Base-by-base conservation (phyloP, 306 rosid species). In the Parietaria judaica region DNA sequence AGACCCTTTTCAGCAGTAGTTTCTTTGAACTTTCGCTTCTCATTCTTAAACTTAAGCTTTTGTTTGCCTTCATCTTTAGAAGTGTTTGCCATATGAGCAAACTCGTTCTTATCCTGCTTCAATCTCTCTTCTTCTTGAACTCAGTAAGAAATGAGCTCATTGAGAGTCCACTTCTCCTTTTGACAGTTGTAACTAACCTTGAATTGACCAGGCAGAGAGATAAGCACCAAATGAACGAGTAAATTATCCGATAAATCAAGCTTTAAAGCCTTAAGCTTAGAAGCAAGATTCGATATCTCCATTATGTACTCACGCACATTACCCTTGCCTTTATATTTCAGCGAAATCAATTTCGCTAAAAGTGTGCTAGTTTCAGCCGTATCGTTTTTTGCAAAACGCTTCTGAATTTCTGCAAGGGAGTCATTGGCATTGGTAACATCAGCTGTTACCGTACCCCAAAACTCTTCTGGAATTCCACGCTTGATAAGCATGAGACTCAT, bases 321-420 rank as follows among this genome's bases (percentile, higher is more conserved):
- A 5, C 10, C 56, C 14, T 52, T 52, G 23, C 56, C 23, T 16
- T n/a, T 14, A n/a, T 0, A 52, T 10, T 10, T 52, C 23, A 52
- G 14, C 8, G 56, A 52, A n/a, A 52, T 52, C 6, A 52, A 3
- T 3, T n/a, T 52, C 23, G 17, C 7, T 14, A 56, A 31, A 56
- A 56, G 41, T 5, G 16, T 56, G 36, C 61, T 56, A 3, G 61
- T 31, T 56, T 36, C 61, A 3, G 61, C 61, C 39, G 23, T 34
- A 31, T 56, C 44, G 14, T 34, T 56, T 34, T 56, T 56, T 3
- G 16, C 38, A 34, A 56, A 56, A 8, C 44, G 8, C 39, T 56
- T 56, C 41, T 56, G 43, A 56, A 56, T 56, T 31, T 56, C 10
- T 4, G 16, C n/a, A 56, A 56, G 41, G 61, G 23, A 56, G 11